Evolutionary conservation across 2,329 filamentous ascomycete species (phyloP).

Genomic region (Leptographium wingfieldii): DNA sequence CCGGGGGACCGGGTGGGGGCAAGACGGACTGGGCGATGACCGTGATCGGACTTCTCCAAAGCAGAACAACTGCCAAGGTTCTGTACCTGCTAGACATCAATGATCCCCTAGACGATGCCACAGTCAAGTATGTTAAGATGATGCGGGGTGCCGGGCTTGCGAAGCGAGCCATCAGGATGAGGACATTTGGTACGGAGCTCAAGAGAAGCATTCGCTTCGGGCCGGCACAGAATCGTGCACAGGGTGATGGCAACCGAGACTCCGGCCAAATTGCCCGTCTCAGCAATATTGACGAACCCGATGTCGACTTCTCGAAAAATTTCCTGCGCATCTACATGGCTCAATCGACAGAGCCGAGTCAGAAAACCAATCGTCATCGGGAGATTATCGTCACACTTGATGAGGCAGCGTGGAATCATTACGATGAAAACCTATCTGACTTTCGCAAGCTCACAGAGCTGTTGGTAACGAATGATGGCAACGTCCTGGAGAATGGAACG

Average conservation of each 20-base stretch:
- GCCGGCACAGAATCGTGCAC: not conserved
- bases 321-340: conserved; percentile 23
- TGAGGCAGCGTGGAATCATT: conserved; percentile 29
- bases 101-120: conserved; percentile 32
- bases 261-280: not conserved
- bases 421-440: conserved; percentile 18
- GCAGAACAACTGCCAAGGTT: conserved; percentile 19
- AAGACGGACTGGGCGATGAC: conserved; percentile 35
- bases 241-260: not conserved
- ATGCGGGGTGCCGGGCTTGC: conserved; percentile 23
- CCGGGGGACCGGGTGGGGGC: conserved; percentile 33
- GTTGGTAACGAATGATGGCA: conserved; percentile 19
- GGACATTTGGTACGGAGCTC: conserved; percentile 12
- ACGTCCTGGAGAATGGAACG: conserved; percentile 13
- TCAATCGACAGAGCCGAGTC: not conserved
- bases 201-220: conserved; percentile 5
- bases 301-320: conserved; percentile 16
- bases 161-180: conserved; percentile 13
- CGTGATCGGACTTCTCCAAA: conserved; percentile 22
- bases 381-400: conserved; percentile 25
- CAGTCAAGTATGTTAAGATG: conserved; percentile 26
- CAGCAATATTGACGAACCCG: conserved; percentile 1
- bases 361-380: not conserved
- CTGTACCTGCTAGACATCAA: conserved; percentile 36
- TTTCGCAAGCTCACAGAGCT: conserved; percentile 24